Percentiles rank a stretch among this genome's conserved stretches.
Evolutionary conservation across 106 monocot species (phyloP).

Genomic region (Dendrobium officinale): DNA sequence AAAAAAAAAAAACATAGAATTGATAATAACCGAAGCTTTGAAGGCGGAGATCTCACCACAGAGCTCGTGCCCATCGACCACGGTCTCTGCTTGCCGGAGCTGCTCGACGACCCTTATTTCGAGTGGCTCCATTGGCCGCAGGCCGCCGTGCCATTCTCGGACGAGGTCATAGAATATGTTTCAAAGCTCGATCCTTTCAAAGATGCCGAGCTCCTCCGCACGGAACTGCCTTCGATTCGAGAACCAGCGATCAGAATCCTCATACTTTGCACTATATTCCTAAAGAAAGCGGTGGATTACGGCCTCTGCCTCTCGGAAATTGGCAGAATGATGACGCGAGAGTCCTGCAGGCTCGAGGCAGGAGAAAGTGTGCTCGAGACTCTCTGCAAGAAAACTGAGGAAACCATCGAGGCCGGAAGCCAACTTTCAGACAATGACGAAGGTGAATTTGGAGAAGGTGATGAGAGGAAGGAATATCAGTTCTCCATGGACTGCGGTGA

Average conservation of each 20-base stretch:
- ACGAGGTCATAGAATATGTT: slow-evolving; percentile 49
- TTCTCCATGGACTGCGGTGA: slow-evolving; percentile 30
- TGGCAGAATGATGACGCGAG: slow-evolving; percentile 87
- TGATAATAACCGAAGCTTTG: not conserved
- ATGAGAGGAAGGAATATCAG: slow-evolving; percentile 15
- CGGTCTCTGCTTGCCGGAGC: slow-evolving; percentile 85
- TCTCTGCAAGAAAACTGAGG: slow-evolving; percentile 45
- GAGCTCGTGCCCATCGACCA: slow-evolving; percentile 85
- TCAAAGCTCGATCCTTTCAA: slow-evolving; percentile 44
- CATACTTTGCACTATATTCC: slow-evolving; percentile 64
- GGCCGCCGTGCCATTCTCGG: slow-evolving; percentile 64
- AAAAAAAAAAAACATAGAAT: not conserved
- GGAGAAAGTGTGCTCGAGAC: slow-evolving; percentile 55
- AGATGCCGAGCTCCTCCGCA: slow-evolving; percentile 62
- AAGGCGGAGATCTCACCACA: not conserved
- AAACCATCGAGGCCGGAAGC: slow-evolving; percentile 6
- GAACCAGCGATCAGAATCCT: slow-evolving; percentile 65
- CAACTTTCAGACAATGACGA: not conserved
- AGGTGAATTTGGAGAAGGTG: not conserved
- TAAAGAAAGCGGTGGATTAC: slow-evolving; percentile 44
- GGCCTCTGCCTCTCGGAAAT: slow-evolving; percentile 84
- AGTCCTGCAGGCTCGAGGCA: slow-evolving; percentile 28
- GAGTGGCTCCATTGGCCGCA: slow-evolving; percentile 99
- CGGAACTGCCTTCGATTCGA: slow-evolving; percentile 55
- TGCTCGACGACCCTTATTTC: slow-evolving; percentile 83